Base-by-base conservation (phyloP, 106 monocot genomes). In the Apostasia ramifera region DNA sequence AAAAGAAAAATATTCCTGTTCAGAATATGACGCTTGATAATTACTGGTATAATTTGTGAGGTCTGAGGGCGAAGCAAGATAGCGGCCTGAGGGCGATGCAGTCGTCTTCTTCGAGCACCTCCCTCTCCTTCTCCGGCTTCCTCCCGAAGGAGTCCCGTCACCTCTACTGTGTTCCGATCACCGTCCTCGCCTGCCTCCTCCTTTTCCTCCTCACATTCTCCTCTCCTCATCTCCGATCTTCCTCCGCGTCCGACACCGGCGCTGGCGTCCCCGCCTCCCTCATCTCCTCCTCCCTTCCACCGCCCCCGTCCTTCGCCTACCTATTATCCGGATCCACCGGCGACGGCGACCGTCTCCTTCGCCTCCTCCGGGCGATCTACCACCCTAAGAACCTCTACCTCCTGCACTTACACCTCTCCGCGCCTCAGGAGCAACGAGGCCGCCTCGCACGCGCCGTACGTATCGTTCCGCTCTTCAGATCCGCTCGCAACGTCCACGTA, bases 361-460 rank as follows among this genome's bases (percentile, higher is more conserved):
- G 90, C 74, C 80, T 90, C 56, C 80, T 90, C 68, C 78, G 55
- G 41, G 77, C 85, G 63, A 57, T 70, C 44, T 90, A 83, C 78
- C 90, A 90, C 73, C 90, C 90, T 13, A 46, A 61, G 39, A 90
- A 90, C 77, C 50, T 76, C 71, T 90, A 90, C 63, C 75, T 90
- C 60, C 83, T 90, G 75, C 90, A 86, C 63, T 77, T 90, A 56
- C 83, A 90, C 78, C 68, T 74, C 75, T 47, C 76, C 43, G 84
- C 89, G 2, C 48, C 74, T 8, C 68, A 59, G 40, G 68, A 52
- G 6, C 68, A 89, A 57, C 72, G 89, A 44, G 77, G 67, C 41
- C 70, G 58, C 40, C 80, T 86, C 55, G 90, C 86, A 4, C 69
- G 74, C 12, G 58, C 53, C 3, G 53, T 70, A 37, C 74, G 76